Percentiles rank a stretch among this genome's conserved stretches.
Evolutionary conservation across 495 filamentous ascomycete genomes (phyloP).

Genomic region (Aspergillus haitiensis): DNA sequence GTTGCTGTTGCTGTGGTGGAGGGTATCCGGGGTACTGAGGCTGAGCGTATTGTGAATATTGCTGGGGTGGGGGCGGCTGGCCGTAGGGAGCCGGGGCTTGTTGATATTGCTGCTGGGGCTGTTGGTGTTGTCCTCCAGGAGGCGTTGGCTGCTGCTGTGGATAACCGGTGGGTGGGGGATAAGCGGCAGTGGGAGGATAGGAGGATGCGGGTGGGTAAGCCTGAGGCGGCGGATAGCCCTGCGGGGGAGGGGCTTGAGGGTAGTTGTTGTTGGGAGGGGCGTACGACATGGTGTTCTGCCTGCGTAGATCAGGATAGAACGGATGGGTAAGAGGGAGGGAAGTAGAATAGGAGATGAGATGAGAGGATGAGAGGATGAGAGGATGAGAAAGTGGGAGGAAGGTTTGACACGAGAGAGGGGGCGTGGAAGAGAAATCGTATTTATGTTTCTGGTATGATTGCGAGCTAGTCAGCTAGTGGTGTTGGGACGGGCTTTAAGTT

Average conservation of each 20-base stretch:
- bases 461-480: not conserved
- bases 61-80: conserved; percentile 3
- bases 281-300: conserved; percentile 12
- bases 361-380: conserved; percentile 4
- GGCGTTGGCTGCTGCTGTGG: conserved; percentile 6
- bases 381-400: not conserved
- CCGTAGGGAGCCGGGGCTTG: not conserved
- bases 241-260: conserved; percentile 19
- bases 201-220: conserved; percentile 11
- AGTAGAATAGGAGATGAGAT: not conserved
- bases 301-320: too few species aligned
- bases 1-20: conserved; percentile 10
- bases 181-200: not conserved
- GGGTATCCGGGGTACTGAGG: conserved; percentile 5
- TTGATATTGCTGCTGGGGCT: not conserved
- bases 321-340: not conserved
- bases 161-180: conserved; percentile 4
- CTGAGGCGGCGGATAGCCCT: conserved; percentile 14
- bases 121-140: not conserved
- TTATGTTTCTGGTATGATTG: not conserved
- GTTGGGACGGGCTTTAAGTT: not conserved
- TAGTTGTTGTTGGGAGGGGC: conserved; percentile 12
- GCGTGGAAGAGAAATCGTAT: not conserved
- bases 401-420: not conserved
- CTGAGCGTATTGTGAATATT: conserved; percentile 9